These are phyloP conservation scores for Linum tenue DNA, from an alignment of 345 rosid genomes.

Conservation along the genomic window DNA sequence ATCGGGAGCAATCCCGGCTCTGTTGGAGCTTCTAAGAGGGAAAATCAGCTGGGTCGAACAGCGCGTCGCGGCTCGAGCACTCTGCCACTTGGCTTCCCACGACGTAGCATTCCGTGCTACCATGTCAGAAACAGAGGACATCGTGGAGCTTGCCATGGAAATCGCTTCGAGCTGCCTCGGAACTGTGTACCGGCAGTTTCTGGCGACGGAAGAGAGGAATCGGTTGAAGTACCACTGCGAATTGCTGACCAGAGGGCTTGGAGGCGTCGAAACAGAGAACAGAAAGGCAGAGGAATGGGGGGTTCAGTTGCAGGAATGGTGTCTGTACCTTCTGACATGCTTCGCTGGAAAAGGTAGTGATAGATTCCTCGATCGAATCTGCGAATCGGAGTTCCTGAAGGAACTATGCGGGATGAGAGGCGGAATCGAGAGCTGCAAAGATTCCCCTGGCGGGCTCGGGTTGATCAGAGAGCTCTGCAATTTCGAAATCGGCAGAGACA, in stretches of 20 bases:
- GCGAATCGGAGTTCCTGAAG: conserved; percentile 40
- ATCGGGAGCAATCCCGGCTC: conserved; percentile 45
- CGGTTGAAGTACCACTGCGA: conserved; percentile 62
- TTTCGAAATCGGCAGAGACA: conserved; percentile 46
- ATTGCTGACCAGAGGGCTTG: conserved; percentile 63
- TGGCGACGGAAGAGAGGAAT: conserved; percentile 31
- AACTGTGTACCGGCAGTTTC: conserved; percentile 39
- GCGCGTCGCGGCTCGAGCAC: conserved; percentile 65
- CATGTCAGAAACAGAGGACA: conserved; percentile 42
- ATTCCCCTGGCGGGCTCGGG: conserved; percentile 59
- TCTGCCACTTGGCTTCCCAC: conserved; percentile 64
- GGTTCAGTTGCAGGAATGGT: conserved; percentile 67
- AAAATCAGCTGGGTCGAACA: conserved; percentile 85
- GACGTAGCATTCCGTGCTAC: conserved; percentile 42
- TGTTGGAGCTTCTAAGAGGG: conserved; percentile 75
- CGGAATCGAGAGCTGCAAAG: conserved; percentile 38
- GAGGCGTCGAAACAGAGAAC: conserved; percentile 49
- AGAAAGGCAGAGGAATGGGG: conserved; percentile 80
- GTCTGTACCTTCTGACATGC: conserved; percentile 50
- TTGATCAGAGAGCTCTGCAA: conserved; percentile 47
- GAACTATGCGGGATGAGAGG: conserved; percentile 51
- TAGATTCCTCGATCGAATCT: conserved; percentile 36
- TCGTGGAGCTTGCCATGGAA: conserved; percentile 40
- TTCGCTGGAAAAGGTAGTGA: conserved; percentile 39
- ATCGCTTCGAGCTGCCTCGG: conserved; percentile 39